Conservation (phyloP, 495 filamentous ascomycete genomes). For the Poronia punctata region DNA sequence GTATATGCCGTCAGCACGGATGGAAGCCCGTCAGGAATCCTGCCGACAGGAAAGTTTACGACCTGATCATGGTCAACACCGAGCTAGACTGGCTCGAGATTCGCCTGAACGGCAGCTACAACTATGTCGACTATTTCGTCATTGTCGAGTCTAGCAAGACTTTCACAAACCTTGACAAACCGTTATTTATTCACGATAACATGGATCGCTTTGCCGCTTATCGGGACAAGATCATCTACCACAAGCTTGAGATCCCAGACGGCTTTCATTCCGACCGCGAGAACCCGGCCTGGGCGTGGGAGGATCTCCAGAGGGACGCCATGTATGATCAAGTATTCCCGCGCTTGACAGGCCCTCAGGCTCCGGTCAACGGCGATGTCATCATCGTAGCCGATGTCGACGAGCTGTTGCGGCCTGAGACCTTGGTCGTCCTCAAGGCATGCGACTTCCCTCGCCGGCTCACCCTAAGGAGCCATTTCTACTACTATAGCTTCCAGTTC, state of each 20-base stretch:
- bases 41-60: constrained; percentile 43
- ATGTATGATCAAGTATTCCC: constrained; percentile 45
- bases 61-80: constrained; percentile 47
- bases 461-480: constrained; percentile 46
- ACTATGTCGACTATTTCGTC: constrained; percentile 51
- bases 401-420: constrained; percentile 44
- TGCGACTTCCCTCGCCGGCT: constrained; percentile 46
- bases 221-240: constrained; percentile 48
- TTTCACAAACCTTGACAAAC: constrained; percentile 45
- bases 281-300: constrained; percentile 37
- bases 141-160: constrained; percentile 45
- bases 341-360: constrained; percentile 22
- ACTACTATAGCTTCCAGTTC: constrained; percentile 53
- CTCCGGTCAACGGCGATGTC: constrained; percentile 31
- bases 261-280: constrained; percentile 24
- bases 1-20: constrained; percentile 35
- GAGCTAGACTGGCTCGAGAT: constrained; percentile 55
- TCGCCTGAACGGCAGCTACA: constrained; percentile 43
- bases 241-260: constrained; percentile 39
- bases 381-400: constrained; percentile 45
- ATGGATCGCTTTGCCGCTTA: constrained; percentile 33
- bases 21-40: constrained; percentile 28
- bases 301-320: constrained; percentile 47
- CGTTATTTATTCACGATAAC: constrained; percentile 37
- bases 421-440: constrained; percentile 35